Conservation (phyloP, 1,284 basidiomycete genomes). For the Pascua sp. region DNA sequence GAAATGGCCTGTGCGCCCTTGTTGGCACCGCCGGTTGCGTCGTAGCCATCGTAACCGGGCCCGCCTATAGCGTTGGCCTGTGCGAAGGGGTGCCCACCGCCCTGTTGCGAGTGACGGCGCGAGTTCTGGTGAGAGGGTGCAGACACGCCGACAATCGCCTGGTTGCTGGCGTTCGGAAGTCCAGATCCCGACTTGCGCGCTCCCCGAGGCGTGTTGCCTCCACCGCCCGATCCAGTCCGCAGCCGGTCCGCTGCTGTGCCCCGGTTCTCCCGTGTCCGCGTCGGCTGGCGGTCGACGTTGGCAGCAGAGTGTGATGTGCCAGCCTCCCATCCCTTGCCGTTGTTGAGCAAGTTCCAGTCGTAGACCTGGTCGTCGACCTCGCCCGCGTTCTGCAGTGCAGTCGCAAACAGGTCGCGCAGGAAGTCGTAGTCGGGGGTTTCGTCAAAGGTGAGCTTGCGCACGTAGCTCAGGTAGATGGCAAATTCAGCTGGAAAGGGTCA, state of each 20-base stretch:
- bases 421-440: conserved; percentile 97
- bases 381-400: conserved; percentile 82
- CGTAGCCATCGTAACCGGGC: conserved; percentile 28
- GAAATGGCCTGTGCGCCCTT: conserved; percentile 31
- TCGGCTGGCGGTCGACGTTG: conserved; percentile 35
- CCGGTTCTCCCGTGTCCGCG: conserved; percentile 37
- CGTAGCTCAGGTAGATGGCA: conserved; percentile 95
- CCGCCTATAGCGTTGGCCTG: conserved; percentile 17
- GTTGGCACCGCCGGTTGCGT: conserved; percentile 29
- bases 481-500: conserved; percentile 66
- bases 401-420: conserved; percentile 82
- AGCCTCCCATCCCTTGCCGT: conserved; percentile 92
- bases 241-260: conserved; percentile 51
- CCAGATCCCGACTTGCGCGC: conserved; percentile 42
- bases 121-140: conserved; percentile 43
- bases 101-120: conserved; percentile 43
- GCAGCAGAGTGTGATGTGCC: conserved; percentile 48
- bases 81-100: conserved; percentile 48
- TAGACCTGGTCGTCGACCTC: conserved; percentile 84
- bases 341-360: conserved; percentile 86
- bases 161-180: conserved; percentile 47
- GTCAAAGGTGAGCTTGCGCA: conserved; percentile 90
- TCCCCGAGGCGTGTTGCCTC: conserved; percentile 28
- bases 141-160: conserved; percentile 48
- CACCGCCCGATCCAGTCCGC: conserved; percentile 39